A percentile compares a stretch with the other conserved stretches of the same genome.
Evolutionary conservation across 352 stramenopile genomes (phyloP).

Genomic region (Phytopythium ostracodes): DNA sequence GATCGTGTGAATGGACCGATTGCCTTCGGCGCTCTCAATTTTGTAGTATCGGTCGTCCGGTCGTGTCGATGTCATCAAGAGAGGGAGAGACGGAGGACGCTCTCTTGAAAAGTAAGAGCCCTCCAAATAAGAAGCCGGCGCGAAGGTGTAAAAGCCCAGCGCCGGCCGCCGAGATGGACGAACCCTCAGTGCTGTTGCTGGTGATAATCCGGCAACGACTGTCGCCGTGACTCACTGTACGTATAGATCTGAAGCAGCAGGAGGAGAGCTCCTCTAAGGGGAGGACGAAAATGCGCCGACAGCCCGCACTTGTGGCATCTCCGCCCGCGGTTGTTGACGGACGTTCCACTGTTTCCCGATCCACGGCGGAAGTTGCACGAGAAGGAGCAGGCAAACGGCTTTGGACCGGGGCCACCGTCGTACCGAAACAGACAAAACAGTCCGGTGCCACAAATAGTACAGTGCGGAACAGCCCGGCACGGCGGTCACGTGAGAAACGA

Average conservation of each 20-base stretch:
- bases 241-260: background rate
- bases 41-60: background rate
- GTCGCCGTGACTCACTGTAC: background rate
- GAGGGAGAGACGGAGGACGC: slow-evolving; percentile 5
- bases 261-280: background rate
- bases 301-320: background rate
- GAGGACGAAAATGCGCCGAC: background rate
- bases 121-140: background rate
- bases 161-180: background rate
- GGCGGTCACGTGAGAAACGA: background rate
- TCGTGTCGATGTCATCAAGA: slow-evolving; percentile 7
- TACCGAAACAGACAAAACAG: background rate
- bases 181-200: background rate
- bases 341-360: slow-evolving; percentile 1
- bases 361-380: background rate
- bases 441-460: background rate
- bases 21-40: too few relatives aligned
- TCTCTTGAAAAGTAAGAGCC: background rate
- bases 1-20: background rate
- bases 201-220: background rate
- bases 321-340: background rate
- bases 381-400: background rate
- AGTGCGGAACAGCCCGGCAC: background rate
- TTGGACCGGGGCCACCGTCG: background rate
- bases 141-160: background rate